These are phyloP conservation scores for Gracilariopsis chorda DNA, from an alignment of 23 red algal genomes.

Conservation along the genomic window DNA sequence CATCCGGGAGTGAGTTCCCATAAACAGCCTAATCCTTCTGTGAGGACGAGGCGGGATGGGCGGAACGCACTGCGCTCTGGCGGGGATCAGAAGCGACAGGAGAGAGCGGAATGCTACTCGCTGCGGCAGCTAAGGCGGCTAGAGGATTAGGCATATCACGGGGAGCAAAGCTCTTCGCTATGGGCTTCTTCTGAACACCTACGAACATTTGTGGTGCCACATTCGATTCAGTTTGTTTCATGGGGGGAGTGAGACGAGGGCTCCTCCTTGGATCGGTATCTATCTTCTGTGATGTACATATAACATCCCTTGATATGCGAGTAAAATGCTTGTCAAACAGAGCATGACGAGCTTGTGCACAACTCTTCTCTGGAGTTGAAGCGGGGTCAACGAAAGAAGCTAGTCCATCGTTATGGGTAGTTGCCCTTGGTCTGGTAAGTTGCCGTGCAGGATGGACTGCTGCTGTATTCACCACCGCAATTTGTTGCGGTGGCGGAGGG, in stretches of 20 bases:
- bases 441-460: no score
- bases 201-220: background rate
- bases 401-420: no score
- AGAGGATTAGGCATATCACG: slow-evolving; percentile 11
- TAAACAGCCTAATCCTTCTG: background rate
- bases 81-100: background rate
- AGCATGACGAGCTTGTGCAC: no score
- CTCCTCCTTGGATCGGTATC: background rate
- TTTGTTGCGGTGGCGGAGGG: no score
- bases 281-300: background rate
- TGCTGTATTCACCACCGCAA: no score
- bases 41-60: background rate
- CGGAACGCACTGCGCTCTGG: background rate
- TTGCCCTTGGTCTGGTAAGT: no score
- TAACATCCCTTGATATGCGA: background rate
- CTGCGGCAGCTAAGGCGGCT: slow-evolving; percentile 52
- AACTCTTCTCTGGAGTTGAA: no score
- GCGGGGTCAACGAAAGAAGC: no score
- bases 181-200: background rate
- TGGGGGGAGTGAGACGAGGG: background rate
- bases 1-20: no score
- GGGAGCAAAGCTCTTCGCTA: background rate
- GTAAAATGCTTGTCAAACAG: no score
- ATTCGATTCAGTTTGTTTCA: background rate
- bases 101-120: slow-evolving; percentile 53